phyloP scores from a whole-genome alignment of 2,329 filamentous ascomycete species.

The Aspergillus persii region DNA sequence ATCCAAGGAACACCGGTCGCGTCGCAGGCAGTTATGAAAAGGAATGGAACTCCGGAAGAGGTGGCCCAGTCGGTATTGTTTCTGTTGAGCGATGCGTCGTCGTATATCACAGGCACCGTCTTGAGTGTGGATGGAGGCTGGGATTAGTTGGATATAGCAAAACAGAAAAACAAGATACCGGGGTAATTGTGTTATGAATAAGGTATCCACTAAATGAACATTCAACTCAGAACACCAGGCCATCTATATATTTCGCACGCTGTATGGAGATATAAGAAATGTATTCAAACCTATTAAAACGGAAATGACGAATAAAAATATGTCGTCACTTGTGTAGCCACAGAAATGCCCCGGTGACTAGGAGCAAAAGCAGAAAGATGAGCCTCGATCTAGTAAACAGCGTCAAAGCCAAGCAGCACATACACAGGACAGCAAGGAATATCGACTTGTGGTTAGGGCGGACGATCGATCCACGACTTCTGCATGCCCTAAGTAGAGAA shows the following conservation, averaged over 20 bases:
- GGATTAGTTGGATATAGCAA: slow-evolving; percentile 19
- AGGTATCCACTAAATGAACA: background rate
- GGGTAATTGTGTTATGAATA: background rate
- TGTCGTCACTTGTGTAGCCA: slow-evolving; percentile 7
- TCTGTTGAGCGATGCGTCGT: slow-evolving; percentile 46
- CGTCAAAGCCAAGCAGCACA: slow-evolving; percentile 13
- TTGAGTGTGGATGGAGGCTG: slow-evolving; percentile 50
- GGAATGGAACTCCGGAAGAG: slow-evolving; percentile 33
- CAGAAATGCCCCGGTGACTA: slow-evolving; percentile 10
- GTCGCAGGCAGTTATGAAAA: slow-evolving; percentile 23
- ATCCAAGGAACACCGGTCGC: slow-evolving; percentile 21
- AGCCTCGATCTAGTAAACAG: slow-evolving; percentile 1
- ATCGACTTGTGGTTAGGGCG: slow-evolving; percentile 1
- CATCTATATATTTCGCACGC: background rate
- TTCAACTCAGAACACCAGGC: background rate
- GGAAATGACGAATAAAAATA: background rate
- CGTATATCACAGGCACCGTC: slow-evolving; percentile 48
- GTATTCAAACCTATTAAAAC: background rate
- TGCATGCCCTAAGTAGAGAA: slow-evolving; percentile 1
- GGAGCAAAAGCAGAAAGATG: slow-evolving; percentile 3
- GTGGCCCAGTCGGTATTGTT: slow-evolving; percentile 49
- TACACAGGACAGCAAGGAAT: slow-evolving; percentile 14
- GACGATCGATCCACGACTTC: slow-evolving; percentile 4
- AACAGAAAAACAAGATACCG: background rate
- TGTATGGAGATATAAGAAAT: background rate